Percentiles rank a stretch among this genome's conserved stretches.
Conservation (phyloP, 2,329 filamentous ascomycete genomes). For the Knufia petricola region DNA sequence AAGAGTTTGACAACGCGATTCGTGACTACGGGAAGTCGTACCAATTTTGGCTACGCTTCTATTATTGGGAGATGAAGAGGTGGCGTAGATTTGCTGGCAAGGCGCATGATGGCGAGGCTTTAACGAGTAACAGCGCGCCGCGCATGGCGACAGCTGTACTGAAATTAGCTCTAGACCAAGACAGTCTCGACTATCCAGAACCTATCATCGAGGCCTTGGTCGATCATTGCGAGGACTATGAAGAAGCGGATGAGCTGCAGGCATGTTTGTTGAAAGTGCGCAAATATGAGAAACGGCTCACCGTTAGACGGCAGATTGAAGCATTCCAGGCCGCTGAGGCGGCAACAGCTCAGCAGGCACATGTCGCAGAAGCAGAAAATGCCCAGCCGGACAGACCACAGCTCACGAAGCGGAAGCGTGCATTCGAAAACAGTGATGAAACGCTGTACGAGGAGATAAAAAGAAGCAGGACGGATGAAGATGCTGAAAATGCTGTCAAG, state of each 20-base stretch:
- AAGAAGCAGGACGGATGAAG: conserved; percentile 49
- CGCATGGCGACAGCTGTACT: conserved; percentile 66
- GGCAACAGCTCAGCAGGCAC: conserved; percentile 24
- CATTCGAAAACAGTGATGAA: conserved; percentile 42
- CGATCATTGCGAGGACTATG: conserved; percentile 71
- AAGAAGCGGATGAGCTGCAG: conserved; percentile 65
- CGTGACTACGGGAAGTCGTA: conserved; percentile 65
- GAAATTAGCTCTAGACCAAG: conserved; percentile 54
- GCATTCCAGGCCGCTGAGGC: conserved; percentile 40
- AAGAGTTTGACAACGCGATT: conserved; percentile 64
- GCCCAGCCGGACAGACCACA: conserved; percentile 21
- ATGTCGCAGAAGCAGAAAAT: conserved; percentile 21
- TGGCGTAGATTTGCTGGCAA: conserved; percentile 50
- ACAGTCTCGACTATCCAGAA: conserved; percentile 41
- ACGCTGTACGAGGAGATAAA: conserved; percentile 43
- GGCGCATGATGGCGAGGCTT: conserved; percentile 41
- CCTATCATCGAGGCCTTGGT: conserved; percentile 40
- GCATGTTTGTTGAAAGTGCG: conserved; percentile 64
- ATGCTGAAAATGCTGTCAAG: conserved; percentile 25
- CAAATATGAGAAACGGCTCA: conserved; percentile 55
- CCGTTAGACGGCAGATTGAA: conserved; percentile 56
- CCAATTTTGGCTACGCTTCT: conserved; percentile 90
- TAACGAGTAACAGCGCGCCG: conserved; percentile 54
- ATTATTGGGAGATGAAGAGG: conserved; percentile 80
- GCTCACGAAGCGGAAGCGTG: conserved; percentile 61